Evolutionary conservation across 768 basidiomycete genomes (phyloP).

Genomic region (Kwoniella pini): DNA sequence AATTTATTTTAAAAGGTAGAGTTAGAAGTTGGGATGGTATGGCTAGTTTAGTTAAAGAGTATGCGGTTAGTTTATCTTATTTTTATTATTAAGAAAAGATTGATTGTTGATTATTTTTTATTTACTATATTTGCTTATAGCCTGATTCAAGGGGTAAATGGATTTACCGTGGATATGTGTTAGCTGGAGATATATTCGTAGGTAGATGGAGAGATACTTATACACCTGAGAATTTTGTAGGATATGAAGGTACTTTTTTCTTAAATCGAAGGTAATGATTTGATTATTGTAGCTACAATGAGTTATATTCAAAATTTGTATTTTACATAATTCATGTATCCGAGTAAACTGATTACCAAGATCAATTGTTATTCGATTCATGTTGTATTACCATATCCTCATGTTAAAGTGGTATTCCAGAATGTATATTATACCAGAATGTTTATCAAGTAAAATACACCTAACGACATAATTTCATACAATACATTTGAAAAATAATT

Average conservation of each 20-base stretch:
- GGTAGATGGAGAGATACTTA: conserved; percentile 55
- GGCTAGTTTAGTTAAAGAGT: conserved; percentile 54
- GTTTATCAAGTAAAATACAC: too few species aligned
- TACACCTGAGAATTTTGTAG: conserved; percentile 47
- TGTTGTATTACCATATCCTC: too few species aligned
- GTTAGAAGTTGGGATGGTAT: conserved; percentile 55
- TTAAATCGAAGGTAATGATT: conserved; percentile 30
- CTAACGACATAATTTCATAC: too few species aligned
- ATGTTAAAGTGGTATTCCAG: too few species aligned
- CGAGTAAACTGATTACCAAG: too few species aligned
- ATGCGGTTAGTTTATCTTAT: conserved; percentile 43
- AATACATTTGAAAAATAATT: too few species aligned
- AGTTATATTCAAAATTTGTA: too few species aligned
- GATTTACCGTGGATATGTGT: conserved; percentile 52
- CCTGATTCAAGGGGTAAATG: conserved; percentile 49
- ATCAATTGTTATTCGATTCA: too few species aligned
- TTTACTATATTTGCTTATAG: conserved; percentile 7
- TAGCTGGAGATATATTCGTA: conserved; percentile 51
- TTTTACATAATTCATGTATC: too few species aligned
- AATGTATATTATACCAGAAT: too few species aligned
- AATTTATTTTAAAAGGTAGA: conserved; percentile 51
- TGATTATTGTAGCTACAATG: too few species aligned
- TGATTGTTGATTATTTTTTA: not conserved
- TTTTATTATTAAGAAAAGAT: not conserved
- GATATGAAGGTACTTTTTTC: conserved; percentile 63